Evolutionary conservation across 495 filamentous ascomycete genomes (phyloP).

Genomic region (Terfezia claveryi): DNA sequence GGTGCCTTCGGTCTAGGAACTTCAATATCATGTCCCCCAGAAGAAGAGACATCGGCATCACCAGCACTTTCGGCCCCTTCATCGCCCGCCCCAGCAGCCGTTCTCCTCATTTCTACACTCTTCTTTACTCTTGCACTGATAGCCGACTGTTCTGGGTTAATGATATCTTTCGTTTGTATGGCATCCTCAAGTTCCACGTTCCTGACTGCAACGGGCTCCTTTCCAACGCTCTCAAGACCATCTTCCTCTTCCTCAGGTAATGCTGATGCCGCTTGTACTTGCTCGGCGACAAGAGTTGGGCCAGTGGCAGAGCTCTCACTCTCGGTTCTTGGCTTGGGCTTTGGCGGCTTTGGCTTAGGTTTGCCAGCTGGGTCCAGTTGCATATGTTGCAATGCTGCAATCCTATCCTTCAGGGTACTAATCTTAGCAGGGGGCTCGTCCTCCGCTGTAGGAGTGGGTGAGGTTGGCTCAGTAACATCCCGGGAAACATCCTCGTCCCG

Average conservation of each 20-base stretch:
- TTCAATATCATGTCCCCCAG: conserved; percentile 65
- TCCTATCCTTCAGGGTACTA: conserved; percentile 77
- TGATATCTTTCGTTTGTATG: background rate
- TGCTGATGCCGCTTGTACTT: background rate
- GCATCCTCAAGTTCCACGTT: too few relatives aligned
- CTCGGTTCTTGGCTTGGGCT: conserved; percentile 46
- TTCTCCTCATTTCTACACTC: conserved; percentile 11
- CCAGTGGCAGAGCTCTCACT: conserved; percentile 5
- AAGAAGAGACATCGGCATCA: conserved; percentile 75
- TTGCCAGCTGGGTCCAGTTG: conserved; percentile 79
- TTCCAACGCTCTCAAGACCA: background rate
- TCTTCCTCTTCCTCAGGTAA: background rate
- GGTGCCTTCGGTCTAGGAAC: conserved; percentile 11
- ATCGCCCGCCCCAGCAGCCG: background rate
- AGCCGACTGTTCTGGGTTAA: conserved; percentile 2
- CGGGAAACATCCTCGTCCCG: conserved; percentile 34
- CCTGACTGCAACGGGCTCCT: too few relatives aligned
- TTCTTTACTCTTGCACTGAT: conserved; percentile 5
- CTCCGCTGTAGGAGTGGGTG: conserved; percentile 26
- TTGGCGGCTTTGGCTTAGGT: conserved; percentile 63
- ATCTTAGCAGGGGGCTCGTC: conserved; percentile 58
- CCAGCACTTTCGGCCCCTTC: background rate
- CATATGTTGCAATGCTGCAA: conserved; percentile 82
- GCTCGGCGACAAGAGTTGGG: background rate
- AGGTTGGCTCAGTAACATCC: conserved; percentile 64